Evolutionary conservation across 148 eudicot genomes (phyloP), one percentile per base, ranked within the genome.

Genomic region (Vaccinium darrowii): DNA sequence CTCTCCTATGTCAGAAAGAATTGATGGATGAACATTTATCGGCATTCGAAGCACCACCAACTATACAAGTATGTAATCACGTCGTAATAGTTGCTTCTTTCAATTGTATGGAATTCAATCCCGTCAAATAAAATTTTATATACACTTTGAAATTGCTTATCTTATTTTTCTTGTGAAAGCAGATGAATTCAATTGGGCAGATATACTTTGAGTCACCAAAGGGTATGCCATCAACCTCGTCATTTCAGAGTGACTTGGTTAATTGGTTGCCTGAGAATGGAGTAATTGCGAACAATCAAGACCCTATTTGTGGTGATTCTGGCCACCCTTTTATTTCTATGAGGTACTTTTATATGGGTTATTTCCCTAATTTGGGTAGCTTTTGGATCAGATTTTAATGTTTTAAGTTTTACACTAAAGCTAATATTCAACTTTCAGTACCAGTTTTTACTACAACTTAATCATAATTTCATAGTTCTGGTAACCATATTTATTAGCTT

Each of bases 241-340:
- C 92, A 10, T 92, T 90, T 63, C 86, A 88, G 33, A 87, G 81
- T 79, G 92, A 90, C 52, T 88, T 90, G 25, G 85, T 90, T 36
- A 82, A 86, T 19, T 92, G 92, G 93, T 39, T 90, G 74, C 93
- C 93, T 15, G 90, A 87, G 67, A 88, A 85, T 54, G 88, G 86
- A 51, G 92, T 50, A 14, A 49, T 52, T 53, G 82, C 67, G 36
- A 67, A 89, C 56, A 87, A 80, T 25, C 91, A 88, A 78, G 77
- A 83, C 51, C 92, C 86, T 75, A 83, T 86, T 63, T 89, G 85
- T 43, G 84, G 85, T 79, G 83, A 53, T 54, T 78, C 89, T 25
- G 86, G 84, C 47, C 86, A 87, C 83, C 79, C 87, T 81, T 50
- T 74, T 65, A 77, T 80, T 83, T 63, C 81, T 53, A 80, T 84